These are phyloP conservation scores for Akebia trifoliata DNA, from an alignment of 164 flowering plant species.

Conservation along the genomic window DNA sequence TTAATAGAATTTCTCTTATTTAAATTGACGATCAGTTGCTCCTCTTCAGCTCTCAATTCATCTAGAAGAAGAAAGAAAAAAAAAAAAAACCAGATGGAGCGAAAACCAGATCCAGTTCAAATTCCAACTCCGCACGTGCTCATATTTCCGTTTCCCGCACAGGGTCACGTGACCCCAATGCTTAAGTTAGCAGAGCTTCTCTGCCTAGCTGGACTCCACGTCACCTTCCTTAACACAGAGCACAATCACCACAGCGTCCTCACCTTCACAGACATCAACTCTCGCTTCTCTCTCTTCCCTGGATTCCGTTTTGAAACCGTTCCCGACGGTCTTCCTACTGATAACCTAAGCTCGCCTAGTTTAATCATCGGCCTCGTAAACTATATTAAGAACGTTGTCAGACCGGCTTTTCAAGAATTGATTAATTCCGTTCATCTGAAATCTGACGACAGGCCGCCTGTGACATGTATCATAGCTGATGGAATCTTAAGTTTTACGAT, in stretches of 20 bases:
- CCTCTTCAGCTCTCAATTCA: conserved; percentile 1
- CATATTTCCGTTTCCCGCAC: conserved; percentile 34
- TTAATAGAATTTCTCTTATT: too few species aligned
- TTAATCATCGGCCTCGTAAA: conserved; percentile 13
- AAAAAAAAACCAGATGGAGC: not conserved
- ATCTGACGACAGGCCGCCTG: conserved; percentile 5
- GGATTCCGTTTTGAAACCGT: conserved; percentile 29
- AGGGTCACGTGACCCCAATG: conserved; percentile 46
- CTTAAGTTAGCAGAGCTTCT: conserved; percentile 39
- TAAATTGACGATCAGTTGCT: too few species aligned
- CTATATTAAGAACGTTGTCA: conserved; percentile 9
- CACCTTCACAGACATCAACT: conserved; percentile 11
- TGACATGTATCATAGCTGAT: conserved; percentile 40
- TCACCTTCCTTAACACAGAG: conserved; percentile 35
- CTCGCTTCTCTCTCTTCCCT: conserved; percentile 23
- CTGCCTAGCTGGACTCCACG: conserved; percentile 19
- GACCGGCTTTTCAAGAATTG: conserved; percentile 27
- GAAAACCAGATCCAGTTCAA: too few species aligned
- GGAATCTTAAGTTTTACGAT: conserved; percentile 27
- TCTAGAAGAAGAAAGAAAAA: not conserved
- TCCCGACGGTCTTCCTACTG: conserved; percentile 31
- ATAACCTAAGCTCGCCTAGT: conserved; percentile 16
- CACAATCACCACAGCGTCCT: conserved; percentile 23
- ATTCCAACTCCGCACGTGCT: conserved; percentile 38
- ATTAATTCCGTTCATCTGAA: conserved; percentile 8